These are phyloP conservation scores for Gloeophyllum trabeum DNA, from an alignment of 768 basidiomycete species.

Conservation along the genomic window DNA sequence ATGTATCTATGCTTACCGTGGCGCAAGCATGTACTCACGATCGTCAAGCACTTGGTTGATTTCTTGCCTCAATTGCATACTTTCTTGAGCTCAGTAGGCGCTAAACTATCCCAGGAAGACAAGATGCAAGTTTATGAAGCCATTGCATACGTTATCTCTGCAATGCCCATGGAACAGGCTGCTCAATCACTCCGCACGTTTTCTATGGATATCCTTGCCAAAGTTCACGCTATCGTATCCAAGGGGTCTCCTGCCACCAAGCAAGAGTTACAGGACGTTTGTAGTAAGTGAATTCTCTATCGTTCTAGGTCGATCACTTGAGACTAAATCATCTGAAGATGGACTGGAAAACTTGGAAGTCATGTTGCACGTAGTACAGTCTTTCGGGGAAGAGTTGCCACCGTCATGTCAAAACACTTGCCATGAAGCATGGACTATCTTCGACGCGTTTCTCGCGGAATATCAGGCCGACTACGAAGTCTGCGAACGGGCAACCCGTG, in stretches of 20 bases:
- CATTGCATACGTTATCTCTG: slow-evolving; percentile 89
- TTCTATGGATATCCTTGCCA: slow-evolving; percentile 70
- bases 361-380: slow-evolving; percentile 77
- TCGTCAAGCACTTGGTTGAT: slow-evolving; percentile 69
- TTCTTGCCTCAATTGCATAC: slow-evolving; percentile 87
- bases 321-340: slow-evolving; percentile 32
- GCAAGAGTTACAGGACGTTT: slow-evolving; percentile 56
- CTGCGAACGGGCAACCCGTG: slow-evolving; percentile 75
- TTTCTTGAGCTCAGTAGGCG: slow-evolving; percentile 73
- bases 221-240: slow-evolving; percentile 53
- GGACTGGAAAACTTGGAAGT: slow-evolving; percentile 86
- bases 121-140: slow-evolving; percentile 90
- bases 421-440: slow-evolving; percentile 71
- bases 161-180: slow-evolving; percentile 84
- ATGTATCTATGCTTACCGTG: slow-evolving; percentile 9
- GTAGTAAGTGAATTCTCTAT: slow-evolving; percentile 38
- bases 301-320: neutral
- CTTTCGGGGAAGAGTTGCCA: slow-evolving; percentile 79
- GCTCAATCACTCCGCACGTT: slow-evolving; percentile 83
- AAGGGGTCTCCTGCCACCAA: slow-evolving; percentile 49
- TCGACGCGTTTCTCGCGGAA: slow-evolving; percentile 71
- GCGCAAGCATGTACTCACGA: slow-evolving; percentile 4
- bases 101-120: slow-evolving; percentile 78
- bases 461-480: slow-evolving; percentile 68
- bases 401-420: slow-evolving; percentile 67